A percentile compares a stretch with the other conserved stretches of the same genome.
These are phyloP conservation scores for Lomentospora prolificans DNA, from an alignment of 2,329 filamentous ascomycete genomes.

Conservation along the genomic window DNA sequence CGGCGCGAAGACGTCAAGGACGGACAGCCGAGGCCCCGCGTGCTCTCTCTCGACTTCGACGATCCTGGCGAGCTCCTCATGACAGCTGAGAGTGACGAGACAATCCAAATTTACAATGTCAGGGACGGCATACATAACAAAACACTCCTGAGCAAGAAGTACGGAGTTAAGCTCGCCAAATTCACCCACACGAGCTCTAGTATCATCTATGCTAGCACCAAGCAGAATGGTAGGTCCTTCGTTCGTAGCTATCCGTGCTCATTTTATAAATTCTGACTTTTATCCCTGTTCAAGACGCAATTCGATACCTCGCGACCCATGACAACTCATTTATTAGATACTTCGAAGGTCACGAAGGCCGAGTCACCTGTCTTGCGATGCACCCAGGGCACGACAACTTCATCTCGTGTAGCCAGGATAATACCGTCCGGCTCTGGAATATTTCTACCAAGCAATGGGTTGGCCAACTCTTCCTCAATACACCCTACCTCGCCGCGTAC, in stretches of 20 bases:
- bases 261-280: too few species aligned
- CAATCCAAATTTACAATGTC: conserved; percentile 89
- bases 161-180: conserved; percentile 85
- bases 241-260: too few species aligned
- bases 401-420: conserved; percentile 82
- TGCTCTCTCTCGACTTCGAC: conserved; percentile 93
- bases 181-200: conserved; percentile 89
- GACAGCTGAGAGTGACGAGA: conserved; percentile 86
- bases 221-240: conserved; percentile 85
- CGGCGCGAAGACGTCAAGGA: conserved; percentile 46
- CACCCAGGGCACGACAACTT: conserved; percentile 86
- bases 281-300: conserved; percentile 48
- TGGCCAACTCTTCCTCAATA: conserved; percentile 70
- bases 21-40: conserved; percentile 44
- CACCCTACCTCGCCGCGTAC: conserved; percentile 75
- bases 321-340: conserved; percentile 96
- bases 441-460: conserved; percentile 69
- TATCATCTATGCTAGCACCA: conserved; percentile 92
- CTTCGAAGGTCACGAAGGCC: conserved; percentile 79
- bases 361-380: conserved; percentile 74
- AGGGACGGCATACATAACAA: conserved; percentile 85
- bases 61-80: conserved; percentile 89
- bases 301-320: conserved; percentile 79
- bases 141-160: conserved; percentile 87
- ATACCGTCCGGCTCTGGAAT: conserved; percentile 88